Evolutionary conservation across 2,329 filamentous ascomycete species (phyloP).

Genomic region (Aspergillus fumigatiaffinis): DNA sequence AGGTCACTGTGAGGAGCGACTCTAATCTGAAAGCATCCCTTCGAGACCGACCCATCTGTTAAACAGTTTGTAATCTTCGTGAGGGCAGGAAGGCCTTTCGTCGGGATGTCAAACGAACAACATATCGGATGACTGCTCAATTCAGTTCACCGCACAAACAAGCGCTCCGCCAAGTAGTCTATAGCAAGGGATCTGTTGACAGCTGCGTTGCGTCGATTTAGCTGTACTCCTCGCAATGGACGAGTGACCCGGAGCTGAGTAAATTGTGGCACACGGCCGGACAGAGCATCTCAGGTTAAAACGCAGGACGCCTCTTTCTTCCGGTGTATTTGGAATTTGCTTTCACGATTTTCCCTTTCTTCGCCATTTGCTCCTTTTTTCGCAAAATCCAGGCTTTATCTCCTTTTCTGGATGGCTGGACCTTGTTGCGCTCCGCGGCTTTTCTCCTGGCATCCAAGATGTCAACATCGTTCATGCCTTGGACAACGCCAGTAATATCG

Average conservation of each 20-base stretch:
- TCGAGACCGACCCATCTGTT: background rate
- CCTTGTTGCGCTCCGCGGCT: conserved; percentile 39
- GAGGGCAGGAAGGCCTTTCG: background rate
- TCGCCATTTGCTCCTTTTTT: conserved; percentile 87
- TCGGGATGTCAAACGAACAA: background rate
- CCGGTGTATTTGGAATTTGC: conserved; percentile 89
- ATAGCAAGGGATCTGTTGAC: background rate
- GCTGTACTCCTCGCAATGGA: background rate
- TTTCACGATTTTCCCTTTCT: conserved; percentile 93
- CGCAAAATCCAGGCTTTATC: conserved; percentile 50
- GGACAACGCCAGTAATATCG: conserved; percentile 87
- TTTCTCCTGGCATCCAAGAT: conserved; percentile 66
- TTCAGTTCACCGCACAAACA: background rate
- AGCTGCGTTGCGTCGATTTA: background rate
- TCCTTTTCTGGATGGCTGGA: conserved; percentile 42
- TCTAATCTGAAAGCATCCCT: background rate
- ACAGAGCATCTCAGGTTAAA: conserved; percentile 48
- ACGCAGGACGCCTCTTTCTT: conserved; percentile 74
- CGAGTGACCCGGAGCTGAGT: background rate
- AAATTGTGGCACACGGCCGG: background rate
- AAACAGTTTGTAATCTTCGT: background rate
- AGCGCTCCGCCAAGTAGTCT: background rate
- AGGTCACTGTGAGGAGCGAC: background rate
- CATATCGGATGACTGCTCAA: background rate
- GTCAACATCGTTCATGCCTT: conserved; percentile 83